Percentiles rank a stretch among this genome's conserved stretches.
Conservation (phyloP, 1,284 basidiomycete genomes). For the Farysia itapuensis region DNA sequence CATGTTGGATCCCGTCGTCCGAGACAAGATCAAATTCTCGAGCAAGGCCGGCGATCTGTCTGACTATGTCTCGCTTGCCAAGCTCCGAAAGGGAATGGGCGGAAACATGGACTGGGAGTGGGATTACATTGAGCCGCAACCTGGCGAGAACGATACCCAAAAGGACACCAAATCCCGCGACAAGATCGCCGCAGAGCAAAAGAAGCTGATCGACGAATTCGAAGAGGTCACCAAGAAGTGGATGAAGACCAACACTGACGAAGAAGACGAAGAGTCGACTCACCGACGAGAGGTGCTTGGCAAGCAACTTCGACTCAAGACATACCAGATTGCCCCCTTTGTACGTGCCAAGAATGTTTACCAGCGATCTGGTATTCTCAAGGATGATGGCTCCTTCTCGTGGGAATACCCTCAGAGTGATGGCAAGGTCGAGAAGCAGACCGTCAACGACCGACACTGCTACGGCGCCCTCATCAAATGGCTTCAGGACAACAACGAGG, state of each 20-base stretch:
- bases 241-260: constrained; percentile 38
- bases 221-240: constrained; percentile 51
- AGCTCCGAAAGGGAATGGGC: constrained; percentile 58
- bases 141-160: constrained; percentile 52
- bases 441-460: constrained; percentile 50
- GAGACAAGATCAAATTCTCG: constrained; percentile 59
- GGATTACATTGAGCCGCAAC: constrained; percentile 57
- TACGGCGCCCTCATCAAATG: constrained; percentile 54
- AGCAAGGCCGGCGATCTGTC: constrained; percentile 53
- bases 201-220: constrained; percentile 48
- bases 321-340: constrained; percentile 53
- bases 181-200: constrained; percentile 48
- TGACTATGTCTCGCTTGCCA: constrained; percentile 47
- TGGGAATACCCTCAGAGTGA: constrained; percentile 57
- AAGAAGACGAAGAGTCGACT: constrained; percentile 33
- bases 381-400: constrained; percentile 45
- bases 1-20: constrained; percentile 58
- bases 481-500: constrained; percentile 55
- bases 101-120: constrained; percentile 60
- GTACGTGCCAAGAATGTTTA: constrained; percentile 54
- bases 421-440: constrained; percentile 43
- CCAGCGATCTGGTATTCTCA: constrained; percentile 52
- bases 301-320: constrained; percentile 57
- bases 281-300: constrained; percentile 49
- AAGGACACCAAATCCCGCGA: constrained; percentile 53